Conservation (phyloP, 805 yeast species). For the Wickerhamiella australiensis region DNA sequence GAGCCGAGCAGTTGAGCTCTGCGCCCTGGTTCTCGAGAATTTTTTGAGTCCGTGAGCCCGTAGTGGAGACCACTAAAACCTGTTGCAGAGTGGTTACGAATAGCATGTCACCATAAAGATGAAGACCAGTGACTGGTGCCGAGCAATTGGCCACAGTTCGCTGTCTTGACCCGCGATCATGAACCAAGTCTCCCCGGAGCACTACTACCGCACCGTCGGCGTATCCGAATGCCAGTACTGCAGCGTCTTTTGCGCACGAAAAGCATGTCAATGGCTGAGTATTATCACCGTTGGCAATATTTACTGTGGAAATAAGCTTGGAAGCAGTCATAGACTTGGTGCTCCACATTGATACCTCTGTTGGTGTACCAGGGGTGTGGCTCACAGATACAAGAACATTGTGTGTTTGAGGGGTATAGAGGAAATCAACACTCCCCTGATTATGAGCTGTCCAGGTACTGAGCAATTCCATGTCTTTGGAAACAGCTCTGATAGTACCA, state of each 20-base stretch:
- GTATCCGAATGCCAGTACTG: slow-evolving; percentile 63
- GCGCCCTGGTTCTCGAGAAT: slow-evolving; percentile 41
- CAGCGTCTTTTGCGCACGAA: slow-evolving; percentile 40
- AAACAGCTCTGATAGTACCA: slow-evolving; percentile 45
- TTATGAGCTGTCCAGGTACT: slow-evolving; percentile 47
- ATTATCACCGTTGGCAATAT: slow-evolving; percentile 59
- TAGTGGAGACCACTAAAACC: slow-evolving; percentile 58
- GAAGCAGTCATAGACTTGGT: slow-evolving; percentile 22
- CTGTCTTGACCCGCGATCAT: slow-evolving; percentile 86
- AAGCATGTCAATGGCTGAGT: slow-evolving; percentile 67
- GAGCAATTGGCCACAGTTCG: slow-evolving; percentile 53
- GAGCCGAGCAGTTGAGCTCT: slow-evolving; percentile 34
- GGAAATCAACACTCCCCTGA: slow-evolving; percentile 49
- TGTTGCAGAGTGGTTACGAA: slow-evolving; percentile 67
- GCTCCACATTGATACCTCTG: slow-evolving; percentile 62
- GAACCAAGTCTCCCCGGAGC: slow-evolving; percentile 73
- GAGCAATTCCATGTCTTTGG: slow-evolving; percentile 36
- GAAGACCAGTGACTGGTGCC: slow-evolving; percentile 73
- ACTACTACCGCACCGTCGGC: slow-evolving; percentile 74
- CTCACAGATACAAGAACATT: slow-evolving; percentile 53
- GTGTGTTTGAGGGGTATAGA: slow-evolving; percentile 38
- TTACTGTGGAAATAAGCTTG: slow-evolving; percentile 48
- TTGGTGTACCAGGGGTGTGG: slow-evolving; percentile 60
- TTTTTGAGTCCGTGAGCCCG: slow-evolving; percentile 51
- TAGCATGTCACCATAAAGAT: slow-evolving; percentile 37